Percentiles rank a stretch among this genome's conserved stretches.
Conservation (phyloP, 129 eudicot species). For the Ambrosia trifida region DNA sequence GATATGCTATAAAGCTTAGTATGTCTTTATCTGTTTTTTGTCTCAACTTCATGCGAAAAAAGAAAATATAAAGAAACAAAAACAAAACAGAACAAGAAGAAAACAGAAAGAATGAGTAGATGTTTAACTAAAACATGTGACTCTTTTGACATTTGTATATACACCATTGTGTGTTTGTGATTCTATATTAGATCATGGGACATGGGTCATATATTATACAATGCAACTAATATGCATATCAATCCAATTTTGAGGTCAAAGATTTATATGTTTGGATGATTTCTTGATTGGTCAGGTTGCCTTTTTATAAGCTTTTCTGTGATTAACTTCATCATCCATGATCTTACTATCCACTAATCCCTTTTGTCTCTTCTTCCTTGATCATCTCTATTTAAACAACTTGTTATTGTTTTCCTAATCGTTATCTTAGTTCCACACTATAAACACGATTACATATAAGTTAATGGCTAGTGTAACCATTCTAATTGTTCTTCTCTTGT, state of each 20-base stretch:
- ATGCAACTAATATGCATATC: background rate
- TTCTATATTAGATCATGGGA: constrained; percentile 23
- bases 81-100: constrained; percentile 18
- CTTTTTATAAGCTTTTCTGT: constrained; percentile 21
- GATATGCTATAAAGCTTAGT: constrained; percentile 22
- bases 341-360: constrained; percentile 34
- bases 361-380: constrained; percentile 27
- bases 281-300: constrained; percentile 26
- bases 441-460: background rate
- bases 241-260: constrained; percentile 8
- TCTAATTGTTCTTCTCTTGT: constrained; percentile 21
- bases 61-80: background rate
- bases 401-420: background rate
- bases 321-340: constrained; percentile 35
- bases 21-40: constrained; percentile 27
- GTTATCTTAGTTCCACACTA: background rate
- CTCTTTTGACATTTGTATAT: constrained; percentile 24
- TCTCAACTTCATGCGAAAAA: constrained; percentile 14
- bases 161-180: constrained; percentile 16
- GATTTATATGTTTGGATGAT: constrained; percentile 28
- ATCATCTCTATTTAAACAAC: constrained; percentile 25
- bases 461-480: constrained; percentile 31
- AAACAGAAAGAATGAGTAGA: constrained; percentile 39
- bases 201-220: constrained; percentile 27
- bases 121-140: constrained; percentile 29